A percentile compares a stretch with the other conserved stretches of the same genome.
These are phyloP conservation scores for Physaria fendleri DNA, from an alignment of 345 rosid genomes.

Conservation along the genomic window DNA sequence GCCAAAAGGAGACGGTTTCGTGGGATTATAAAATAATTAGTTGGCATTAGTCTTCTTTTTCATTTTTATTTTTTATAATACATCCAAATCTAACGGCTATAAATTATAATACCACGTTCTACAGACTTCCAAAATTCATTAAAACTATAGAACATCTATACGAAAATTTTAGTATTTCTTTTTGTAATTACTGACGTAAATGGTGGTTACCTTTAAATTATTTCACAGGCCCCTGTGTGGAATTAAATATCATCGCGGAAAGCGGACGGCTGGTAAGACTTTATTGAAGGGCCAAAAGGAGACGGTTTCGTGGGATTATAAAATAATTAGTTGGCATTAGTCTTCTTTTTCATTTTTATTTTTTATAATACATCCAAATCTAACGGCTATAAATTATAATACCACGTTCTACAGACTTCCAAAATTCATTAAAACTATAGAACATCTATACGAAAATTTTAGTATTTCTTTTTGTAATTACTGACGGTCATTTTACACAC, in stretches of 20 bases:
- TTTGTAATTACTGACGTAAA: too few species aligned
- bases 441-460: too few species aligned
- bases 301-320: constrained; percentile 25
- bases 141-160: too few species aligned
- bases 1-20: constrained; percentile 22
- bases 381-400: constrained; percentile 14
- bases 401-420: constrained; percentile 1
- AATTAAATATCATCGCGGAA: not conserved
- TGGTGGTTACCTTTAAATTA: not conserved
- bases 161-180: too few species aligned
- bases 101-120: constrained; percentile 4
- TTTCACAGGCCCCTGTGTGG: not conserved
- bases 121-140: too few species aligned
- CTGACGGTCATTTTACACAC: too few species aligned
- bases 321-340: not conserved
- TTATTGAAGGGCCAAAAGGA: constrained; percentile 11
- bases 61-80: not conserved
- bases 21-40: constrained; percentile 15
- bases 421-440: too few species aligned
- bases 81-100: constrained; percentile 22
- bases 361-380: not conserved
- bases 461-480: too few species aligned
- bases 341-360: not conserved
- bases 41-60: not conserved
- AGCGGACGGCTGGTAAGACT: constrained; percentile 12